Percentiles rank a stretch among this genome's conserved stretches.
phyloP scores from a whole-genome alignment of 179 eudicot genomes.

The Carnegiea gigantea region DNA sequence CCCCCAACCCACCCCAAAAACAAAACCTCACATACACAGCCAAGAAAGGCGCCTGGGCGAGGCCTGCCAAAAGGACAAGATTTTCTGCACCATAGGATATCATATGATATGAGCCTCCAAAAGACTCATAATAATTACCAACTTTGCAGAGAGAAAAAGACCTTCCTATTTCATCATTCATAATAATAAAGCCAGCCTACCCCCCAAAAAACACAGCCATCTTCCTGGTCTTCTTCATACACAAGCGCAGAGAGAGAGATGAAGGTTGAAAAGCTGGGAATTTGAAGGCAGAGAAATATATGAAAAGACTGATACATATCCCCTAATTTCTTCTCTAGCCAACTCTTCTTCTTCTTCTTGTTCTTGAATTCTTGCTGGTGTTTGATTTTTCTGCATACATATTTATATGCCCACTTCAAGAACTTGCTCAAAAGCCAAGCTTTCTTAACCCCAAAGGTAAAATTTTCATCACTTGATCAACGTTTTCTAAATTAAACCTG shows the following conservation, averaged over 20 bases:
- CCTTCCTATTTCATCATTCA: conserved; percentile 16
- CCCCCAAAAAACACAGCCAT: conserved; percentile 23
- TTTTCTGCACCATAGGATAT: conserved; percentile 43
- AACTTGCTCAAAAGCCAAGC: conserved; percentile 1
- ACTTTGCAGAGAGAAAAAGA: conserved; percentile 14
- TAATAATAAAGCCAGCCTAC: neutral
- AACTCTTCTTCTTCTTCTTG: neutral
- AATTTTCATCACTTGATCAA: neutral
- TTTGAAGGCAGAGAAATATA: neutral
- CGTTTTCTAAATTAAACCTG: no score
- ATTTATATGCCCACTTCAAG: neutral
- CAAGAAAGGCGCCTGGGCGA: conserved; percentile 27
- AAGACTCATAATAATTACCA: conserved; percentile 37
- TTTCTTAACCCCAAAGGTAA: neutral
- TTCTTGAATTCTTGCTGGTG: neutral
- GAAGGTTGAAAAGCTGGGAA: conserved; percentile 14
- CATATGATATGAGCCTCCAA: conserved; percentile 24
- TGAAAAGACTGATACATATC: conserved; percentile 18
- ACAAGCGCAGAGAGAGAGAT: conserved; percentile 28
- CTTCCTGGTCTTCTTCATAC: conserved; percentile 41
- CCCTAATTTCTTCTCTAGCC: neutral
- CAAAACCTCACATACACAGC: conserved; percentile 10
- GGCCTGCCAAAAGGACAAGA: conserved; percentile 53
- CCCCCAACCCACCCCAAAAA: conserved; percentile 39
- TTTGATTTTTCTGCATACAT: neutral